phyloP scores from a whole-genome alignment of 2,329 filamentous ascomycete species.

The Didymella exigua region DNA sequence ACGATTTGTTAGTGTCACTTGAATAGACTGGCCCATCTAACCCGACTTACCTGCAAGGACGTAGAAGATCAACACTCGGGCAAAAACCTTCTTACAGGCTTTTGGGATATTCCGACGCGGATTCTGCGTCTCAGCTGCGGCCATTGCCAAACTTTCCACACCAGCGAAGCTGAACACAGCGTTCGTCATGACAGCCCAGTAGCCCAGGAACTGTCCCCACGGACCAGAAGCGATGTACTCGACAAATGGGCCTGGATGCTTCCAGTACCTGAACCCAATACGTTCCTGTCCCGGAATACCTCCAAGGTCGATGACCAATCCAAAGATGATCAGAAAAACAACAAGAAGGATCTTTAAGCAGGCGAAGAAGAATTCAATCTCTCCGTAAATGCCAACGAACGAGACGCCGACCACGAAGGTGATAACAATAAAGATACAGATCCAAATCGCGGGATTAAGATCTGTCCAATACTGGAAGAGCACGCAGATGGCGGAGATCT shows the following conservation, averaged over 20 bases:
- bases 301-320: slow-evolving; percentile 38
- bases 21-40: neutral
- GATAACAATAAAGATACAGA: slow-evolving; percentile 40
- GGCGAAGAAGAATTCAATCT: slow-evolving; percentile 57
- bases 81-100: slow-evolving; percentile 59
- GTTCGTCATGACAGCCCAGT: slow-evolving; percentile 59
- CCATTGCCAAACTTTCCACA: slow-evolving; percentile 37
- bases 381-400: slow-evolving; percentile 41
- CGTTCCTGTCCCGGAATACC: slow-evolving; percentile 35
- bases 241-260: slow-evolving; percentile 61
- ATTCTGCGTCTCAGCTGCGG: slow-evolving; percentile 39
- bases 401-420: slow-evolving; percentile 43
- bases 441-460: slow-evolving; percentile 43
- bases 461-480: slow-evolving; percentile 38
- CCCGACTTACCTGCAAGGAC: slow-evolving; percentile 34
- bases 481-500: slow-evolving; percentile 36
- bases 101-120: slow-evolving; percentile 54
- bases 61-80: slow-evolving; percentile 62
- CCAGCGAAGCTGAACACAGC: slow-evolving; percentile 49
- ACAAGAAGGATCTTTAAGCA: slow-evolving; percentile 51
- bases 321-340: slow-evolving; percentile 36
- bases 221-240: slow-evolving; percentile 55
- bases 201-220: slow-evolving; percentile 67
- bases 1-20: neutral
- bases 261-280: slow-evolving; percentile 71